Evolutionary conservation across 2,329 filamentous ascomycete species (phyloP).

Genomic region (Hyphodiscus sp.): DNA sequence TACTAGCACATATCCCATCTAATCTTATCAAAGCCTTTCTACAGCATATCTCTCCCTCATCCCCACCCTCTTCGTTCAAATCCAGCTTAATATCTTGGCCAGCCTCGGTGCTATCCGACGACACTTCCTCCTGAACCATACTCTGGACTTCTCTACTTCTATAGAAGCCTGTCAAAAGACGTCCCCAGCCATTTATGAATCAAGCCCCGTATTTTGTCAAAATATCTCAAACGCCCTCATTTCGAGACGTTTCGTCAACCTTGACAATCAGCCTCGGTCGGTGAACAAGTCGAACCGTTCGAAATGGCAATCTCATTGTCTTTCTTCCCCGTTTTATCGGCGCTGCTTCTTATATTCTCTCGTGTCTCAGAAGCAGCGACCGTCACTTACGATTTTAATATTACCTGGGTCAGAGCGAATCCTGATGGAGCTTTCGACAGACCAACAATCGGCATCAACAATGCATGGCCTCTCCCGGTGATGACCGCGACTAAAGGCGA

Average conservation of each 20-base stretch:
- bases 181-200: background rate
- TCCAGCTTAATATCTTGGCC: conserved; percentile 5
- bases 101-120: conserved; percentile 5
- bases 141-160: conserved; percentile 2
- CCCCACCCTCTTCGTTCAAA: background rate
- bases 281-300: background rate
- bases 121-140: background rate
- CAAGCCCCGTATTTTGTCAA: conserved; percentile 1
- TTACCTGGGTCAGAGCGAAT: conserved; percentile 65
- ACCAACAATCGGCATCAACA: conserved; percentile 71
- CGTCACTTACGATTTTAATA: conserved; percentile 57
- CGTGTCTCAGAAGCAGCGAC: conserved; percentile 37
- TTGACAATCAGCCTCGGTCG: background rate
- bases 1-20: too few relatives aligned
- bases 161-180: conserved; percentile 1
- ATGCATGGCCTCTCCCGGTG: conserved; percentile 64
- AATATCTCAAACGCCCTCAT: conserved; percentile 11
- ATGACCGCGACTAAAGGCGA: conserved; percentile 60
- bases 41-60: background rate
- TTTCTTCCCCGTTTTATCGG: conserved; percentile 33
- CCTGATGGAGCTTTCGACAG: conserved; percentile 62
- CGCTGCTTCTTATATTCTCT: conserved; percentile 24
- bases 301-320: conserved; percentile 39
- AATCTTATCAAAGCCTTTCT: background rate
- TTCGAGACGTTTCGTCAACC: conserved; percentile 6